phyloP scores from a whole-genome alignment of 305 asterid genomes.

The Solanum chacoense region DNA sequence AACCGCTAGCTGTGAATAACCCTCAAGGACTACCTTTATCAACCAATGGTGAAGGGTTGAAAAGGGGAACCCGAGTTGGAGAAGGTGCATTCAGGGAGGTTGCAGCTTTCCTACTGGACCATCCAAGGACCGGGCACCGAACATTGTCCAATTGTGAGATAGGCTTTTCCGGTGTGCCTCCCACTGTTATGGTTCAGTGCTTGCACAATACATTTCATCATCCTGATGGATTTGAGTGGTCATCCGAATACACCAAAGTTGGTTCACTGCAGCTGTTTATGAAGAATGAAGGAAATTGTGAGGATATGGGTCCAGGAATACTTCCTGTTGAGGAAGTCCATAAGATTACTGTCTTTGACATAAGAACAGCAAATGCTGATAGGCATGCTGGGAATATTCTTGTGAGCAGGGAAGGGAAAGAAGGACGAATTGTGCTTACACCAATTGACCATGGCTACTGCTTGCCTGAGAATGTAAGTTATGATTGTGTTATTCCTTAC shows the following conservation, averaged over 20 bases:
- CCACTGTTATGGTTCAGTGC: slow-evolving; percentile 54
- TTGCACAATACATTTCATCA: slow-evolving; percentile 46
- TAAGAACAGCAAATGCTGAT: slow-evolving; percentile 71
- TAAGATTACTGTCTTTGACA: slow-evolving; percentile 54
- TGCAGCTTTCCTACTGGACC: slow-evolving; percentile 57
- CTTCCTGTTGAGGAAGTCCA: slow-evolving; percentile 75
- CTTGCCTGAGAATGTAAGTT: slow-evolving; percentile 60
- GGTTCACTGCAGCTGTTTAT: slow-evolving; percentile 65
- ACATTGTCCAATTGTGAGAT: slow-evolving; percentile 12
- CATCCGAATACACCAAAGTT: slow-evolving; percentile 21
- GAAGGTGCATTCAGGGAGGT: slow-evolving; percentile 66
- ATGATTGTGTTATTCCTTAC: background rate
- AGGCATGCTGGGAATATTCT: slow-evolving; percentile 72
- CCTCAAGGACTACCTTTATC: slow-evolving; percentile 53
- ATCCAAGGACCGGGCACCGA: slow-evolving; percentile 40
- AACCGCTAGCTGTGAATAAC: slow-evolving; percentile 57
- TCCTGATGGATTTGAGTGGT: slow-evolving; percentile 34
- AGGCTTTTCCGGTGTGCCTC: slow-evolving; percentile 70
- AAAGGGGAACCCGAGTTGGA: slow-evolving; percentile 62
- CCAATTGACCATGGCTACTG: slow-evolving; percentile 86
- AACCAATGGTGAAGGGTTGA: slow-evolving; percentile 53
- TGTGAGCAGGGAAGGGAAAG: slow-evolving; percentile 23
- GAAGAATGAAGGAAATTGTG: slow-evolving; percentile 65
- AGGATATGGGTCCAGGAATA: slow-evolving; percentile 59
- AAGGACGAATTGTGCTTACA: slow-evolving; percentile 27